Evolutionary conservation across 805 yeast genomes (phyloP).

Genomic region (Pichia occidentalis): DNA sequence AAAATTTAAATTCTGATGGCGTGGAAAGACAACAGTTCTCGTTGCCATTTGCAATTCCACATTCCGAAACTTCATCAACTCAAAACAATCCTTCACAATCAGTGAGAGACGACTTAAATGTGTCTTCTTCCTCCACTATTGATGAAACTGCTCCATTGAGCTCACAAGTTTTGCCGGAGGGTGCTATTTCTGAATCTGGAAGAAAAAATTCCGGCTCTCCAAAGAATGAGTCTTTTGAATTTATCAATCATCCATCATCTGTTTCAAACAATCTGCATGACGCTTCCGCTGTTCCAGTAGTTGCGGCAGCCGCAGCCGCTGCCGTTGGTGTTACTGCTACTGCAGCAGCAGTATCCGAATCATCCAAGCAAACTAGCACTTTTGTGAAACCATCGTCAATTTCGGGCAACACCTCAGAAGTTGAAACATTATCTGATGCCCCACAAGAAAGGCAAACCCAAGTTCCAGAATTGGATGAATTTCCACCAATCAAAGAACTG

Average conservation of each 20-base stretch:
- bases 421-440: constrained; percentile 5
- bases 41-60: constrained; percentile 52
- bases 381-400: neutral
- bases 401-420: constrained; percentile 1
- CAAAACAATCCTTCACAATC: constrained; percentile 89
- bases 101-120: constrained; percentile 69
- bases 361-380: no score
- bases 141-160: constrained; percentile 27
- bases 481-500: constrained; percentile 10
- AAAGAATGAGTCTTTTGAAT: constrained; percentile 45
- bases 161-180: constrained; percentile 27
- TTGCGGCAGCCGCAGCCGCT: constrained; percentile 5
- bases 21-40: constrained; percentile 21
- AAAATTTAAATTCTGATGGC: neutral
- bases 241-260: constrained; percentile 44
- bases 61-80: constrained; percentile 82
- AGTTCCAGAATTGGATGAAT: constrained; percentile 5
- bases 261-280: no score
- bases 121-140: constrained; percentile 30
- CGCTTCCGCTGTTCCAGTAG: neutral
- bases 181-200: constrained; percentile 12
- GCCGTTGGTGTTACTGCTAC: constrained; percentile 12
- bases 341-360: neutral
- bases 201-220: constrained; percentile 9
- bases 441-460: neutral